Percentiles rank a stretch among this genome's conserved stretches.
Conservation (phyloP, 805 yeast species). For the Yarrowia deformans region DNA sequence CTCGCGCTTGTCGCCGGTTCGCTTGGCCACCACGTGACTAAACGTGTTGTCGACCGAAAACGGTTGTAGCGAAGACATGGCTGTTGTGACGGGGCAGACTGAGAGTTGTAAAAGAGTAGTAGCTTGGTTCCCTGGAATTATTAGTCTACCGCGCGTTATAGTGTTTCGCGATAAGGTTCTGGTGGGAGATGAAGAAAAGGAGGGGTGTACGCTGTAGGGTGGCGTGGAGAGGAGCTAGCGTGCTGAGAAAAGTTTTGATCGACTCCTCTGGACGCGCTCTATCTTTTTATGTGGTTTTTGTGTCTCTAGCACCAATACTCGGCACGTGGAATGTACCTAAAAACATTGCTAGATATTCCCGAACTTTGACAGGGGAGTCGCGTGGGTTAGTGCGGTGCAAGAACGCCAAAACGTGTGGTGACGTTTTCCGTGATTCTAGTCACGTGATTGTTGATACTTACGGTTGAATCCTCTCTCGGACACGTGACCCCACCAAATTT, state of each 20-base stretch:
- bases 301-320: background rate
- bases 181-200: background rate
- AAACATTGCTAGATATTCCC: background rate
- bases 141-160: constrained; percentile 12
- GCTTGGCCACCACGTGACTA: background rate
- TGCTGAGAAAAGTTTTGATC: too few species aligned
- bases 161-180: constrained; percentile 9
- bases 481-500: too few species aligned
- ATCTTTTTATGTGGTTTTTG: too few species aligned
- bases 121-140: too few species aligned
- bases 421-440: too few species aligned
- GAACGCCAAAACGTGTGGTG: too few species aligned
- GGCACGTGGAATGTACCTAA: background rate
- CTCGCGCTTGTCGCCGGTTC: constrained; percentile 23
- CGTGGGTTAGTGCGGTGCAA: background rate
- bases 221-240: too few species aligned
- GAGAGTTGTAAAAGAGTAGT: background rate
- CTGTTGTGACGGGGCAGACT: too few species aligned
- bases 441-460: too few species aligned
- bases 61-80: constrained; percentile 30
- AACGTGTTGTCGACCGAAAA: constrained; percentile 24
- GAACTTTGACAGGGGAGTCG: constrained; percentile 27
- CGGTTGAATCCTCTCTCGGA: too few species aligned
- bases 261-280: too few species aligned
- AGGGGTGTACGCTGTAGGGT: too few species aligned